Conservation (phyloP, 2,329 filamentous ascomycete genomes). For the Verticillium klebahnii region DNA sequence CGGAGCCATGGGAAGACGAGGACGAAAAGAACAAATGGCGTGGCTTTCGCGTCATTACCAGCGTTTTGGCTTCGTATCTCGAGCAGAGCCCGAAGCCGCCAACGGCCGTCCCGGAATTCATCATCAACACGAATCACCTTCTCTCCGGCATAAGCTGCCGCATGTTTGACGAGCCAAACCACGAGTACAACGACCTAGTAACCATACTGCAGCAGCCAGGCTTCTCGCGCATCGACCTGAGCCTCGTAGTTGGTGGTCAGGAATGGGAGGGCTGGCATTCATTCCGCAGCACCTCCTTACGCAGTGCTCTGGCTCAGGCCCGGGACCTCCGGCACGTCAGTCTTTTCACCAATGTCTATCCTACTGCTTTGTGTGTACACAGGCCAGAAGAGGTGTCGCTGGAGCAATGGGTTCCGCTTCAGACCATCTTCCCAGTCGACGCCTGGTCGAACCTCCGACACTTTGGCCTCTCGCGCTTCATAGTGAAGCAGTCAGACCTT, state of each 20-base stretch:
- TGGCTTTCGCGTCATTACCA: conserved; percentile 23
- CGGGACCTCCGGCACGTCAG: conserved; percentile 17
- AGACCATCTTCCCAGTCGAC: conserved; percentile 22
- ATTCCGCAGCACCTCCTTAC: conserved; percentile 13
- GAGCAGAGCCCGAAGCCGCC: conserved; percentile 3
- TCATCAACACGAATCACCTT: conserved; percentile 24
- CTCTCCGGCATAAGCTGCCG: conserved; percentile 23
- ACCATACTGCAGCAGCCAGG: conserved; percentile 17
- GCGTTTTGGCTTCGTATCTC: conserved; percentile 17
- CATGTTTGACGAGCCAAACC: conserved; percentile 20
- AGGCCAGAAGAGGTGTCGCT: neutral
- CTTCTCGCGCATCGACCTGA: conserved; percentile 22
- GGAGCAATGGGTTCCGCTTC: conserved; percentile 15
- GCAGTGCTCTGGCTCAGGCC: conserved; percentile 12
- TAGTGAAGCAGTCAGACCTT: conserved; percentile 19
- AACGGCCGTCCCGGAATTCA: conserved; percentile 24
- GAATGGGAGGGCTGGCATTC: conserved; percentile 6
- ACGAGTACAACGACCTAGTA: conserved; percentile 19
- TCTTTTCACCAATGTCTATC: conserved; percentile 12
- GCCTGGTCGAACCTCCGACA: conserved; percentile 21
- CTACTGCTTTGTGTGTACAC: no score
- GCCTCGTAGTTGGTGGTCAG: conserved; percentile 11
- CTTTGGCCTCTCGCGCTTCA: conserved; percentile 22
- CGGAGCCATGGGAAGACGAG: conserved; percentile 7
- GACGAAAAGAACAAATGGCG: conserved; percentile 20